Conservation (phyloP, 2,329 filamentous ascomycete species). For the Apiospora hydei region DNA sequence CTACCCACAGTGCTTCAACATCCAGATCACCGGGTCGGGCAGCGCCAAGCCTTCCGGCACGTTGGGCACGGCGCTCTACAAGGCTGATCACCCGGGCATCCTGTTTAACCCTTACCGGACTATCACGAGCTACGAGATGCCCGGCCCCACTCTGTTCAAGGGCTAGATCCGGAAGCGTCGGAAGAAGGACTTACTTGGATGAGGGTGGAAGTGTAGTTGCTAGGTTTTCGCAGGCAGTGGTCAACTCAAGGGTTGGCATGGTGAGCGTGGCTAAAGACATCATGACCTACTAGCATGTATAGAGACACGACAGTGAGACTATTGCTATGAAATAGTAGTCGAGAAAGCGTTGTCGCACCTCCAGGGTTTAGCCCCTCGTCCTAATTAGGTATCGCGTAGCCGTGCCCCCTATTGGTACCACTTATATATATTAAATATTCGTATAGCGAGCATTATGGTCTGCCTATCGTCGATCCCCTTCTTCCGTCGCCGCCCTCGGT, state of each 20-base stretch:
- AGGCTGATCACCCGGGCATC: constrained; percentile 59
- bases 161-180: not conserved
- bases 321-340: not conserved
- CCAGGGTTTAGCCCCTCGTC: too few relatives aligned
- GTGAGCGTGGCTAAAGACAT: not conserved
- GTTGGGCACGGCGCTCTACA: constrained; percentile 61
- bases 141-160: constrained; percentile 33
- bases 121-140: constrained; percentile 36
- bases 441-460: too few relatives aligned
- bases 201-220: too few relatives aligned
- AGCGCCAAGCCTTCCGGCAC: constrained; percentile 52
- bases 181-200: not conserved
- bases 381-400: too few relatives aligned
- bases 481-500: too few relatives aligned
- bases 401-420: too few relatives aligned
- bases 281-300: not conserved
- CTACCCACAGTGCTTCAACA: constrained; percentile 61
- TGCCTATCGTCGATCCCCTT: too few relatives aligned
- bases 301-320: not conserved
- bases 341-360: too few relatives aligned
- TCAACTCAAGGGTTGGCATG: not conserved
- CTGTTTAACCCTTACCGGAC: constrained; percentile 59
- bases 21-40: constrained; percentile 60
- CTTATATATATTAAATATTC: too few relatives aligned
- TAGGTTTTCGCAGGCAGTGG: not conserved